Evolutionary conservation across 208 protist species (phyloP).

Genomic region (Trypanosoma boissoni): DNA sequence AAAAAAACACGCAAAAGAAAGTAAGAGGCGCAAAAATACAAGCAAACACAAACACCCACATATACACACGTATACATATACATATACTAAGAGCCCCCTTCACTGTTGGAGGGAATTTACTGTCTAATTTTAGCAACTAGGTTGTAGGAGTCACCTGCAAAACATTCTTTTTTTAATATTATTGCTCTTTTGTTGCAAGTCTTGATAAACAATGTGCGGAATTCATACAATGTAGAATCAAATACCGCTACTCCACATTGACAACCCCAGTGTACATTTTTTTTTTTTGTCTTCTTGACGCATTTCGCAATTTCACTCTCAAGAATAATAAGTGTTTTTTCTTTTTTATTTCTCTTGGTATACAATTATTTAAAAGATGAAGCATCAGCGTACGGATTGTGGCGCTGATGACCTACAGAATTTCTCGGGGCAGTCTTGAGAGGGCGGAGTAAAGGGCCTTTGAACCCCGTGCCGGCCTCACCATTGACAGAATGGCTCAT

Average conservation of each 20-base stretch:
- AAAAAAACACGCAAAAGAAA: background rate
- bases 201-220: too few species aligned
- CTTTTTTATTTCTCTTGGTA: conserved; percentile 7
- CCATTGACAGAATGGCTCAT: background rate
- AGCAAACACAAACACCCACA: conserved; percentile 21
- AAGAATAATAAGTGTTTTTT: background rate
- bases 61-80: too few species aligned
- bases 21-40: background rate
- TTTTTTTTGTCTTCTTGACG: background rate
- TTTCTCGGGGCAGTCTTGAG: background rate
- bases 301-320: background rate
- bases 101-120: too few species aligned
- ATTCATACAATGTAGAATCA: too few species aligned
- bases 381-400: conserved; percentile 77
- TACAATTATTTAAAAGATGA: conserved; percentile 28
- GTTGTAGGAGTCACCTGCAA: too few species aligned
- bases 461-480: background rate
- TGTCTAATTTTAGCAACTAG: too few species aligned
- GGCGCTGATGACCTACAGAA: conserved; percentile 10
- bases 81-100: too few species aligned
- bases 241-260: too few species aligned
- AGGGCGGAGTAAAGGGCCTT: conserved; percentile 16
- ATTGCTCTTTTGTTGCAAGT: too few species aligned
- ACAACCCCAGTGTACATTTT: too few species aligned
- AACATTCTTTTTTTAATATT: too few species aligned